Conservation (phyloP, 768 basidiomycete genomes). For the Boletus huronensis region DNA sequence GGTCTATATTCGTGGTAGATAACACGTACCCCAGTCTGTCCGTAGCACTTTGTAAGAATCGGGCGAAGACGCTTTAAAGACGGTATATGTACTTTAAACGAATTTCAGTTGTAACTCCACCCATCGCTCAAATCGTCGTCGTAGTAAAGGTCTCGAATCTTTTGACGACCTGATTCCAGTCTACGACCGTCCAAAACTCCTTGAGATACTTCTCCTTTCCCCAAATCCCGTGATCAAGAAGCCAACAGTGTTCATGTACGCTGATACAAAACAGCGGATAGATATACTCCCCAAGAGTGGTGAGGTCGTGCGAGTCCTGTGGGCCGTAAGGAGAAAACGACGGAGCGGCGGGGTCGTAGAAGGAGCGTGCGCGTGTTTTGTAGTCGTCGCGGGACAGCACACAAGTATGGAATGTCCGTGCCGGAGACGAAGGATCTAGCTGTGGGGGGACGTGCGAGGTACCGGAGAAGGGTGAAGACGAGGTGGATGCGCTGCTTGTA, state of each 20-base stretch:
- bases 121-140: conserved; percentile 7
- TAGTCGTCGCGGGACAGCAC: conserved; percentile 3
- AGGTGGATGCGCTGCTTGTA: conserved; percentile 29
- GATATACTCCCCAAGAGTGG: conserved; percentile 49
- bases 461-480: conserved; percentile 45
- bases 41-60: neutral
- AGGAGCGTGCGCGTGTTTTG: conserved; percentile 22
- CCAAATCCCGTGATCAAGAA: conserved; percentile 87
- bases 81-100: conserved; percentile 14
- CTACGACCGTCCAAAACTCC: conserved; percentile 78
- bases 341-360: conserved; percentile 22
- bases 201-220: conserved; percentile 84
- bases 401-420: conserved; percentile 30
- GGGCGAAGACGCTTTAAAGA: conserved; percentile 2
- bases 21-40: neutral
- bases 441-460: conserved; percentile 31
- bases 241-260: conserved; percentile 84
- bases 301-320: conserved; percentile 23
- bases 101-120: conserved; percentile 4
- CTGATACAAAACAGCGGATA: conserved; percentile 77
- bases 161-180: conserved; percentile 63
- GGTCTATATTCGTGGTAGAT: neutral
- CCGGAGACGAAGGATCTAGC: conserved; percentile 27
- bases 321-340: conserved; percentile 4
- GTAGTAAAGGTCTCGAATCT: conserved; percentile 28